A percentile compares a stretch with the other conserved stretches of the same genome.
Evolutionary conservation across 2,329 filamentous ascomycete genomes (phyloP).

Genomic region (Botrytis cinerea): DNA sequence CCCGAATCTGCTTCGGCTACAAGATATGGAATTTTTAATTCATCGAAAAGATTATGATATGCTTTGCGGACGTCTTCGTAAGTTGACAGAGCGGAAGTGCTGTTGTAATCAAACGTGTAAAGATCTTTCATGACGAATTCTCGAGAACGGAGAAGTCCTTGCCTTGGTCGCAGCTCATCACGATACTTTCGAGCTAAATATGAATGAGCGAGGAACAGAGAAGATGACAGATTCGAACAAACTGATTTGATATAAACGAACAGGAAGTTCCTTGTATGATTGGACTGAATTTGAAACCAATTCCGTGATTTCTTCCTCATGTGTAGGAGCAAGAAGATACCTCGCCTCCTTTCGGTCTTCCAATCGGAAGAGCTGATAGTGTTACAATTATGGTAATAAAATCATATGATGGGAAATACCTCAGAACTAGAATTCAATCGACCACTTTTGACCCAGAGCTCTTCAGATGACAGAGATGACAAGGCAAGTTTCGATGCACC

Average conservation of each 20-base stretch:
- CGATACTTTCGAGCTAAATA: conserved; percentile 81
- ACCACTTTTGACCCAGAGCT: conserved; percentile 81
- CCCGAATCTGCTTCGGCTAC: conserved; percentile 90
- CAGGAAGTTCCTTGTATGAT: conserved; percentile 83
- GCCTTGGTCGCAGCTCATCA: conserved; percentile 85
- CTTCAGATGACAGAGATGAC: conserved; percentile 82
- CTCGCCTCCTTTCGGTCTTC: conserved; percentile 73
- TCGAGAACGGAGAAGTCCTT: conserved; percentile 81
- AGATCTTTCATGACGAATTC: conserved; percentile 99
- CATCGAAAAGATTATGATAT: conserved; percentile 77
- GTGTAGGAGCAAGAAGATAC: conserved; percentile 84
- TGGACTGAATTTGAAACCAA: conserved; percentile 72
- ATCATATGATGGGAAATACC: conserved; percentile 48
- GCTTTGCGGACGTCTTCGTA: conserved; percentile 73
- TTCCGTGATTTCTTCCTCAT: conserved; percentile 93
- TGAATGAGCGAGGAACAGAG: conserved; percentile 11
- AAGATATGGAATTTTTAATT: conserved; percentile 79
- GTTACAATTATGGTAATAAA: conserved; percentile 18
- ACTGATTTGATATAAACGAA: conserved; percentile 90
- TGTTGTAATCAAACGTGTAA: conserved; percentile 84
- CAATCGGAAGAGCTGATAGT: conserved; percentile 72
- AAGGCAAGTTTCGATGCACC: conserved; percentile 80
- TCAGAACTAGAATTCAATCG: conserved; percentile 76
- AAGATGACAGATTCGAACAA: conserved; percentile 38
- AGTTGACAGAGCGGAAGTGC: conserved; percentile 70